Evolutionary conservation across 805 yeast species (phyloP).

Genomic region (Isabelozyma gotoi): DNA sequence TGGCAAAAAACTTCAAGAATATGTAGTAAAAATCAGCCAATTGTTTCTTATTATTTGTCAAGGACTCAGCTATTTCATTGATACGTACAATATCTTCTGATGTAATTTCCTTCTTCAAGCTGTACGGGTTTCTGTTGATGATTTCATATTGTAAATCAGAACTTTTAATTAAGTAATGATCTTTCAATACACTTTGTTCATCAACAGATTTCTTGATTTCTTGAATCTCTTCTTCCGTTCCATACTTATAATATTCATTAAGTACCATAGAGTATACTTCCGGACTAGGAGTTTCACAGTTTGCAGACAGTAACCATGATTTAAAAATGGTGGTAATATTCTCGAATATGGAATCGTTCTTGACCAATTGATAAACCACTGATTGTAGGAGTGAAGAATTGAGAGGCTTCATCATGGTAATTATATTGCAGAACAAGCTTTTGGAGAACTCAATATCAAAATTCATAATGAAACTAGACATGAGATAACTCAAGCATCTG

Average conservation of each 20-base stretch:
- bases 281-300: constrained; percentile 22
- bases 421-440: constrained; percentile 20
- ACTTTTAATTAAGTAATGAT: constrained; percentile 23
- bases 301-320: constrained; percentile 25
- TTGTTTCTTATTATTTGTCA: constrained; percentile 12
- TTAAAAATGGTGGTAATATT: constrained; percentile 19
- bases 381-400: constrained; percentile 26
- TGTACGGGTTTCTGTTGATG: constrained; percentile 20
- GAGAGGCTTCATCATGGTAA: constrained; percentile 19
- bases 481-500: constrained; percentile 24
- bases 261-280: constrained; percentile 25
- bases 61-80: constrained; percentile 12
- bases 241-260: constrained; percentile 28
- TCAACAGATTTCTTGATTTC: constrained; percentile 12
- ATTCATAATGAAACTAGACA: constrained; percentile 28
- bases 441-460: constrained; percentile 34
- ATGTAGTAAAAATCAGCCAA: constrained; percentile 25
- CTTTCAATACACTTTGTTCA: constrained; percentile 9
- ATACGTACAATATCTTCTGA: constrained; percentile 22
- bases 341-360: constrained; percentile 31
- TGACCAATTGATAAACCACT: constrained; percentile 20
- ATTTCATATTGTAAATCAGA: constrained; percentile 24
- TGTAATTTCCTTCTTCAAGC: constrained; percentile 22
- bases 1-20: constrained; percentile 26
- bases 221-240: constrained; percentile 23